These are phyloP conservation scores for Psilocybe cubensis DNA, from an alignment of 768 basidiomycete genomes.

Conservation along the genomic window DNA sequence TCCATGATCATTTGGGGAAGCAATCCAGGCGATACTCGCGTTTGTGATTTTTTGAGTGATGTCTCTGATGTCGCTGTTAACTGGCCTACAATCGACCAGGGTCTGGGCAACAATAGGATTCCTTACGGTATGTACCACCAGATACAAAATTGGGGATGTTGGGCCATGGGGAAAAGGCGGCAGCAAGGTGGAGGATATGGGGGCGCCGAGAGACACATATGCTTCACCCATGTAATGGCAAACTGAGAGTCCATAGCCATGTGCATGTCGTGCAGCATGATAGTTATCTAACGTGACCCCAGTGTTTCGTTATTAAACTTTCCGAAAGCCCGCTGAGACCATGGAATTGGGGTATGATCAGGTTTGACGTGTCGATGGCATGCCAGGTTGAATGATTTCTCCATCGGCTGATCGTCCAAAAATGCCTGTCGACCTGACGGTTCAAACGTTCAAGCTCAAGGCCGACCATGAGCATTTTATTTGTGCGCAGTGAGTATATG, in stretches of 20 bases:
- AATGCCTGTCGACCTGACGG: neutral
- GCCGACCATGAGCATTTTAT: neutral
- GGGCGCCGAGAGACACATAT: neutral
- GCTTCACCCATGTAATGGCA: constrained; percentile 1
- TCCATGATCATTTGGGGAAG: neutral
- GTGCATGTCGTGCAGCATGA: neutral
- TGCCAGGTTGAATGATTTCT: neutral
- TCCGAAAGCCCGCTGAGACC: neutral
- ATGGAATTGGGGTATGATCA: neutral
- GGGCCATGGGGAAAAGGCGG: neutral
- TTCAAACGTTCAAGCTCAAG: too few relatives aligned
- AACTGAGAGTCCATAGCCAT: neutral
- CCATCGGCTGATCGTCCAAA: neutral
- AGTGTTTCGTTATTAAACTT: neutral
- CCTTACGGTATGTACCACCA: neutral
- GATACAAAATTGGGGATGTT: neutral
- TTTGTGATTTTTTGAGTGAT: neutral
- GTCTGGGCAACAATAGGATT: neutral
- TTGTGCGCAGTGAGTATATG: neutral
- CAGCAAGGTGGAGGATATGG: neutral
- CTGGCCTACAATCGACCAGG: neutral
- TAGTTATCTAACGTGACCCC: neutral
- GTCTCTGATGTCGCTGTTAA: neutral
- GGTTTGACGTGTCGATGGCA: constrained; percentile 1
- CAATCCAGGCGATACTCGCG: neutral